Conservation (phyloP, 2,329 filamentous ascomycete genomes). For the Ascochyta fabae region DNA sequence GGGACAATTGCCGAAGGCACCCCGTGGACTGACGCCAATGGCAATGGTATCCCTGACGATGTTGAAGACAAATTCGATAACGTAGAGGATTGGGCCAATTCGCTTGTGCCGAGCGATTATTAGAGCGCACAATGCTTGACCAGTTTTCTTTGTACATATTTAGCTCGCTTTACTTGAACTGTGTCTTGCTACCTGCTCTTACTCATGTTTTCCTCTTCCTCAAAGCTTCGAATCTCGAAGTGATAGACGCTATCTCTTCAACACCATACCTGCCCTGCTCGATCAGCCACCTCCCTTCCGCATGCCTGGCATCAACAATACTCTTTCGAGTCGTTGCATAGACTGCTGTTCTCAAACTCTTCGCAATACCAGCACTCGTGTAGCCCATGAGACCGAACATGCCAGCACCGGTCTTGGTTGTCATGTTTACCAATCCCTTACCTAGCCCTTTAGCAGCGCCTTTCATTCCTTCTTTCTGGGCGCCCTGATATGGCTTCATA, state of each 20-base stretch:
- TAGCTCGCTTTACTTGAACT: too few relatives aligned
- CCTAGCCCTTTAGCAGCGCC: constrained; percentile 59
- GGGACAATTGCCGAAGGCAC: constrained; percentile 51
- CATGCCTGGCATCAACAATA: constrained; percentile 11
- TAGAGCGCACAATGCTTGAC: not conserved
- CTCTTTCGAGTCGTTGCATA: constrained; percentile 11
- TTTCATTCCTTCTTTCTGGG: constrained; percentile 63
- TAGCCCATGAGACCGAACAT: constrained; percentile 29
- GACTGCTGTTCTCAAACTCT: constrained; percentile 10
- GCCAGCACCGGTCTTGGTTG: constrained; percentile 21
- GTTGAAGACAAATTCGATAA: constrained; percentile 56
- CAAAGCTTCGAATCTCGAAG: too few relatives aligned
- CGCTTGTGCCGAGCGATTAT: constrained; percentile 47
- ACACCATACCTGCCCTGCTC: constrained; percentile 1
- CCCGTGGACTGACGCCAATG: constrained; percentile 54
- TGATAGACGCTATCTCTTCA: not conserved
- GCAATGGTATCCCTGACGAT: constrained; percentile 59
- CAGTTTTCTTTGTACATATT: not conserved
- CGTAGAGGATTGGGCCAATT: constrained; percentile 60
- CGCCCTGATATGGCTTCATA: constrained; percentile 73
- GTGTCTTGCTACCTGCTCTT: not conserved
- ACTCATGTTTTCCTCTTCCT: not conserved
- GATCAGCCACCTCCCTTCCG: constrained; percentile 15
- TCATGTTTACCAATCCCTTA: constrained; percentile 34
- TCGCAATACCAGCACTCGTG: constrained; percentile 61